Conservation (phyloP, 371 early-diverging fungal genomes). For the Saksenaea vasiformis region DNA sequence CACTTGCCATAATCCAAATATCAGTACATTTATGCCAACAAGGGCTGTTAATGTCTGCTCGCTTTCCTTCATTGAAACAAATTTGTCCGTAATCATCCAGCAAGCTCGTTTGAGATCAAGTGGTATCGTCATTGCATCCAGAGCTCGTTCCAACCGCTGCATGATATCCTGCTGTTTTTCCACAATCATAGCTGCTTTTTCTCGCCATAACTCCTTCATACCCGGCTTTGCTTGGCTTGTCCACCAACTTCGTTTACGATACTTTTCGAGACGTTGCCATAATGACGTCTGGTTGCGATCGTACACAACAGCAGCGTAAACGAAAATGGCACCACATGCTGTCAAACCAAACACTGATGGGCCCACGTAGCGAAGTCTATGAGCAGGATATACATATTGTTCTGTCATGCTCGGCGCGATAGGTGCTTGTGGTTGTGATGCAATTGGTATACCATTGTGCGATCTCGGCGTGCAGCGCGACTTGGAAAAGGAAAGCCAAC, state of each 20-base stretch:
- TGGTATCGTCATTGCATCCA: not conserved
- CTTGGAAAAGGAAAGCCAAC: not conserved
- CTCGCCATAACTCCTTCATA: not conserved
- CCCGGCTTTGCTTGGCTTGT: not conserved
- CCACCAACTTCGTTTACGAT: not conserved
- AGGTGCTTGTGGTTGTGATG: not conserved
- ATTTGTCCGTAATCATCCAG: not conserved
- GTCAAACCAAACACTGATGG: not conserved
- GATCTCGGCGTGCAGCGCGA: not conserved
- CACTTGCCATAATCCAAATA: constrained; percentile 67
- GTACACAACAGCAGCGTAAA: constrained; percentile 2
- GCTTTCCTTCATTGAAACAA: constrained; percentile 11
- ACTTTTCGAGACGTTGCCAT: constrained; percentile 1
- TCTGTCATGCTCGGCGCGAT: not conserved
- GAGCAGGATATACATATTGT: not conserved
- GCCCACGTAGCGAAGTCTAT: not conserved
- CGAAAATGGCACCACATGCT: constrained; percentile 3
- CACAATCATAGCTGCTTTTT: not conserved
- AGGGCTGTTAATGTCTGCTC: constrained; percentile 48
- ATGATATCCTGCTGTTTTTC: not conserved
- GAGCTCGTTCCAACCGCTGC: not conserved
- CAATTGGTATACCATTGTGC: not conserved
- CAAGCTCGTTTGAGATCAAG: not conserved
- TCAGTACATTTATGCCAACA: constrained; percentile 55
- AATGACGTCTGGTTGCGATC: not conserved